phyloP scores from a whole-genome alignment of 2,329 filamentous ascomycete species.

The Ophiostoma fasciatum region DNA sequence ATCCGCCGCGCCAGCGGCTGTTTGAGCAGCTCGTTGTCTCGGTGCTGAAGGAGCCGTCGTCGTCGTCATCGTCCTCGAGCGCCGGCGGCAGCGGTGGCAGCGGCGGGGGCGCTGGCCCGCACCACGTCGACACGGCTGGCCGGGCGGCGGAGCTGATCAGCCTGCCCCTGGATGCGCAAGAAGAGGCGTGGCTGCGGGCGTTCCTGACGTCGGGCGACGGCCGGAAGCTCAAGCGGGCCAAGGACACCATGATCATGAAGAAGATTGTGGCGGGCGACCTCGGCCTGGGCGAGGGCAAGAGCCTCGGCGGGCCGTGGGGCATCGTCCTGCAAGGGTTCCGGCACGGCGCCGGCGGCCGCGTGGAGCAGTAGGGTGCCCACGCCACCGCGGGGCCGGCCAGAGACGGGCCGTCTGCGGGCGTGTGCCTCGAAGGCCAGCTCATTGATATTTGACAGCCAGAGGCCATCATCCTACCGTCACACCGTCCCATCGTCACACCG shows the following conservation, averaged over 20 bases:
- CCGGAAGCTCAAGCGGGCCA: conserved; percentile 46
- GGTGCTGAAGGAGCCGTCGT: conserved; percentile 37
- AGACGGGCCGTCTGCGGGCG: neutral
- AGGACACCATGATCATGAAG: conserved; percentile 61
- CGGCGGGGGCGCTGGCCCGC: neutral
- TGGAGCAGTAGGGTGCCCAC: conserved; percentile 8
- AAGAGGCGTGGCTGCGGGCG: conserved; percentile 62
- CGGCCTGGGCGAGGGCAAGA: conserved; percentile 28
- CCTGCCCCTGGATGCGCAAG: conserved; percentile 53
- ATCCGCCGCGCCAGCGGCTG: conserved; percentile 44
- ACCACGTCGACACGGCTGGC: conserved; percentile 25
- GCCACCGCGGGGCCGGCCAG: neutral
- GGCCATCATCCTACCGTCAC: too few species aligned
- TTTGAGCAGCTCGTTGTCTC: conserved; percentile 51
- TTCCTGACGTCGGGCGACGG: conserved; percentile 51
- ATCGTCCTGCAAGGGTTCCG: conserved; percentile 36
- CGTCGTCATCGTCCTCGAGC: too few species aligned
- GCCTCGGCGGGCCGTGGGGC: conserved; percentile 30
- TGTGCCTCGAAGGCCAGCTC: conserved; percentile 7
- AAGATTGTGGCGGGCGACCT: conserved; percentile 53
- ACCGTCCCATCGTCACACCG: too few species aligned
- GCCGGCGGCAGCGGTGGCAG: conserved; percentile 14
- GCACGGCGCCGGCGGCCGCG: conserved; percentile 24
- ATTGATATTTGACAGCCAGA: conserved; percentile 7
- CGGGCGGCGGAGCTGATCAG: conserved; percentile 56